Base-by-base conservation (phyloP, 805 yeast genomes). In the Hanseniaspora valbyensis region DNA sequence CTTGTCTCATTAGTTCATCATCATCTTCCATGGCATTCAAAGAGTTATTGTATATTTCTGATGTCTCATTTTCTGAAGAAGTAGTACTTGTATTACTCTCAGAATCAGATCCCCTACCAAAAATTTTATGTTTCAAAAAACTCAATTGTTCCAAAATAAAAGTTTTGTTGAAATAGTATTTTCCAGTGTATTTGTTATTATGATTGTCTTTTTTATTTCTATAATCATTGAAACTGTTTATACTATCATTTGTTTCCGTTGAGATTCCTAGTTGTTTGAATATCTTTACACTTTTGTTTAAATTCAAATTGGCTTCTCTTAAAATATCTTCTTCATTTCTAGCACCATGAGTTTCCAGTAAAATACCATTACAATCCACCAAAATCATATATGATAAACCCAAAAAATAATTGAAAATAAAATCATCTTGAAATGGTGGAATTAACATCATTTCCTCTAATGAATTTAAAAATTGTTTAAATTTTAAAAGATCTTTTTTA, bases 371-470 rank as follows among this genome's bases (percentile, higher is more conserved):
- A 30, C 39, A 46, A 33, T 46, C 50, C 10, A 40, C 50, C 14
- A 46, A 40, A 10, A 46, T 46, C 21, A 40, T 24, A 26, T 46
- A 46, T 5, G 44, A 46, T 21, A 46, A 14, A 2, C 40, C 50
- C 26, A 46, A 25, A 18, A 38, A 46, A 13, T 46, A 46, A 13
- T 46, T 46, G 10, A 46, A 46, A 18, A 46, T 39, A 25, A 46
- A 46, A 19, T 46, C 44, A 13, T 33, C 24, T 24, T 46, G 44
- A 40, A 46, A 46, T 2, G 50, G 50, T 2, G 50, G 50, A 2
- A 38, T 37, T n/a, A 46, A n/a, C 50, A 46, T 39, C 44, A 46
- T 39, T 14, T 46, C 50, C 22, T 46, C 50, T 12, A 46, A 3
- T 2, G 50, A 46, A 12, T n/a, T 26, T 18, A 46, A 30, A 46